phyloP scores from a whole-genome alignment of 1,284 basidiomycete genomes.

The Blastosporella zonata region DNA sequence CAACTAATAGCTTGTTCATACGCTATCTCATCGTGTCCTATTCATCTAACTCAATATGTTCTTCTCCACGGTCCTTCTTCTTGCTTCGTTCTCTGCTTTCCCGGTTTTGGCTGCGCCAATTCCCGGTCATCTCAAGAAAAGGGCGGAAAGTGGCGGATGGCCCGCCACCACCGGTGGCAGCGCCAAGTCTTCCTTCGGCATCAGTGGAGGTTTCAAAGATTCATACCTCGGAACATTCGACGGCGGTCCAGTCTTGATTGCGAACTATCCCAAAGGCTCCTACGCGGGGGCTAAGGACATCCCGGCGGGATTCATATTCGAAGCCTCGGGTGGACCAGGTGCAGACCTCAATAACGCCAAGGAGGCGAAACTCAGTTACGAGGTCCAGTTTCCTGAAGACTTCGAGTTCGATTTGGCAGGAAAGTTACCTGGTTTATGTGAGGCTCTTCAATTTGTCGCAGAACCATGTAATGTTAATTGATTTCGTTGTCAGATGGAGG shows the following conservation, averaged over 20 bases:
- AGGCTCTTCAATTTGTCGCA: not conserved
- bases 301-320: constrained; percentile 48
- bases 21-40: constrained; percentile 6
- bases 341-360: constrained; percentile 33
- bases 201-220: constrained; percentile 9
- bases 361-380: constrained; percentile 41
- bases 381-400: constrained; percentile 26
- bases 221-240: constrained; percentile 25
- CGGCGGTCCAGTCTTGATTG: constrained; percentile 17
- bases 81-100: constrained; percentile 8
- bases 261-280: constrained; percentile 35
- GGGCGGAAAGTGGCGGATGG: constrained; percentile 4
- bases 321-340: constrained; percentile 31
- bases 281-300: constrained; percentile 40
- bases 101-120: constrained; percentile 14
- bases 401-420: constrained; percentile 22
- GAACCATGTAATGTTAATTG: not conserved
- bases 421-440: constrained; percentile 25
- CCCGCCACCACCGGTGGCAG: not conserved
- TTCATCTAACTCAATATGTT: constrained; percentile 9
- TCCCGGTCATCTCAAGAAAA: constrained; percentile 2
- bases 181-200: constrained; percentile 8
- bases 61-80: constrained; percentile 9
- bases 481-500: constrained; percentile 13
- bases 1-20: constrained; percentile 15